phyloP scores from a whole-genome alignment of 257 asterid genomes.

The Petunia secreta region DNA sequence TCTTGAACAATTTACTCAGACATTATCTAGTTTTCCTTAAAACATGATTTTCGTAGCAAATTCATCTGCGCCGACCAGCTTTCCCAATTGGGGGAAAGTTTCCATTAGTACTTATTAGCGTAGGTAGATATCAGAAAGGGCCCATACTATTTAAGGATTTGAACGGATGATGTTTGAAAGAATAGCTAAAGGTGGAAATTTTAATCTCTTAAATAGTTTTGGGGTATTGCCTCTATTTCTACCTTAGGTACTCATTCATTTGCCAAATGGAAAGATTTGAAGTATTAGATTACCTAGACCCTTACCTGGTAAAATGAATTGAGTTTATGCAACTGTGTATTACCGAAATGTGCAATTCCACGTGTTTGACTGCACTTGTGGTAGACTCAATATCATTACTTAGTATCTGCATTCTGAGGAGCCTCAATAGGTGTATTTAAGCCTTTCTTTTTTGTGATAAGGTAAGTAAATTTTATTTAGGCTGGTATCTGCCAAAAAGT shows the following conservation, averaged over 20 bases:
- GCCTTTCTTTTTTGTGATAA: too few species aligned
- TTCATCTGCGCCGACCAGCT: too few species aligned
- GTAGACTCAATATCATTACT: slow-evolving; percentile 15
- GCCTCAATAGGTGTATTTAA: not conserved
- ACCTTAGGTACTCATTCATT: not conserved
- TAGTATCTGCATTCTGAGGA: slow-evolving; percentile 15
- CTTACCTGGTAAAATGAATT: not conserved
- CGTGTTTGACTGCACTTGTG: slow-evolving; percentile 7
- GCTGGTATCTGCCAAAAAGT: too few species aligned
- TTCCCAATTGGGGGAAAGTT: not conserved
- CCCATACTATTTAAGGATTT: not conserved
- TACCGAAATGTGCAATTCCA: not conserved
- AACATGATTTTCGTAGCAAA: too few species aligned
- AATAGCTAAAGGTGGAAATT: not conserved
- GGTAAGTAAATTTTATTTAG: too few species aligned
- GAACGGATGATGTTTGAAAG: not conserved
- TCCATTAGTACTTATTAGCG: not conserved
- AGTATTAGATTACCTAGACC: slow-evolving; percentile 9
- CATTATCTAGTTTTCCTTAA: too few species aligned
- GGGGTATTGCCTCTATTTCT: not conserved
- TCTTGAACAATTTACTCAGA: too few species aligned
- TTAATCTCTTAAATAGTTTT: not conserved
- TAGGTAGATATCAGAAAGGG: not conserved
- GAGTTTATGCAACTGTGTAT: not conserved
- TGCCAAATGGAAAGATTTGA: not conserved